phyloP scores from a whole-genome alignment of 192 early-diverging fungal genomes.

The Physocladia obscura region DNA sequence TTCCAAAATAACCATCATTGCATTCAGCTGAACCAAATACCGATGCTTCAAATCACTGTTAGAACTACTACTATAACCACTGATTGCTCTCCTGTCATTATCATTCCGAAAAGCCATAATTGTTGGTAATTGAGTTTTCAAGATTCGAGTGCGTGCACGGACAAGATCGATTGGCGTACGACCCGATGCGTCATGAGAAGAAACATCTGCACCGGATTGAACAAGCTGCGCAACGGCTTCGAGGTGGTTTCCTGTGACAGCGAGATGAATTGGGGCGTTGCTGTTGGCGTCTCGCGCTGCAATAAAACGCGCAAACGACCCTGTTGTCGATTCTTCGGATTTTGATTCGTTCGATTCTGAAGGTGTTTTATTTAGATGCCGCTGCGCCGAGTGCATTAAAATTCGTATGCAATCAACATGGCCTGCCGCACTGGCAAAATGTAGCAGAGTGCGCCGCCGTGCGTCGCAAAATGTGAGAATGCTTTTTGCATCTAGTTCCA shows the following conservation, averaged over 20 bases:
- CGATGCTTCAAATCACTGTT: background rate
- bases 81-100: background rate
- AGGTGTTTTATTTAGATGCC: background rate
- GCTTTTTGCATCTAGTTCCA: too few species aligned
- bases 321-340: background rate
- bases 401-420: slow-evolving; percentile 59
- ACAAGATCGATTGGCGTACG: slow-evolving; percentile 23
- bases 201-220: slow-evolving; percentile 26
- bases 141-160: background rate
- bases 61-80: background rate
- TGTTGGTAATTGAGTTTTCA: too few species aligned
- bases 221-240: slow-evolving; percentile 30
- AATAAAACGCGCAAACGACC: background rate
- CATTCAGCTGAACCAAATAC: background rate
- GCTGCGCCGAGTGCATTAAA: slow-evolving; percentile 43
- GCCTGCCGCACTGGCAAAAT: slow-evolving; percentile 79
- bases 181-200: background rate
- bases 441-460: slow-evolving; percentile 73
- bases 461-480: slow-evolving; percentile 3
- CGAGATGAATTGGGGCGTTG: slow-evolving; percentile 43
- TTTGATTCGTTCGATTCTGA: background rate
- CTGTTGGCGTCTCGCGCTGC: slow-evolving; percentile 38
- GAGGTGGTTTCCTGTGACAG: slow-evolving; percentile 33
- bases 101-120: background rate
- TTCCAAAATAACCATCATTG: slow-evolving; percentile 11